Evolutionary conservation across 768 basidiomycete species (phyloP).

Genomic region (Amanita molliuscula): DNA sequence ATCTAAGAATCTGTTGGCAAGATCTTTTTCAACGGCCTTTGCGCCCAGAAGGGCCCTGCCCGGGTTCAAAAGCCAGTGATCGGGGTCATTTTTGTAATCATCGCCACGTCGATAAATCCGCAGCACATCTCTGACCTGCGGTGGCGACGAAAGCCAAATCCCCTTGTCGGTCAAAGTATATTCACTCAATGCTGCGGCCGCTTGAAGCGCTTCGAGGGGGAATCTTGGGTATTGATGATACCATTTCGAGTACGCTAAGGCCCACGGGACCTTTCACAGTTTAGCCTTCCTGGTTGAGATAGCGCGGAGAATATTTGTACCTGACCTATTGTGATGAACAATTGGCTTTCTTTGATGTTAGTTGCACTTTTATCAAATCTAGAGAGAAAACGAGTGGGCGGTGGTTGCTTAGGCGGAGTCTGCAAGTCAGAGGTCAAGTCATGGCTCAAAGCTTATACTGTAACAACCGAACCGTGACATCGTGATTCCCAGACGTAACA

Average conservation of each 20-base stretch:
- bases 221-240: slow-evolving; percentile 50
- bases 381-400: slow-evolving; percentile 39
- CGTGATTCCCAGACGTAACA: slow-evolving; percentile 31
- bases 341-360: slow-evolving; percentile 43
- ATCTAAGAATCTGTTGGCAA: slow-evolving; percentile 27
- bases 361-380: slow-evolving; percentile 51
- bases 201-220: slow-evolving; percentile 36
- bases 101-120: slow-evolving; percentile 29
- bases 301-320: slow-evolving; percentile 13
- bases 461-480: slow-evolving; percentile 29
- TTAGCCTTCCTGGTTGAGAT: neutral
- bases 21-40: slow-evolving; percentile 14
- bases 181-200: slow-evolving; percentile 35
- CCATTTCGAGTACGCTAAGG: slow-evolving; percentile 39
- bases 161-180: slow-evolving; percentile 47
- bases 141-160: slow-evolving; percentile 33
- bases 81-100: slow-evolving; percentile 26
- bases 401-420: slow-evolving; percentile 18
- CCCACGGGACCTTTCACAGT: slow-evolving; percentile 43
- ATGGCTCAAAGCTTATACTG: neutral
- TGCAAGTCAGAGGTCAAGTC: slow-evolving; percentile 8
- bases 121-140: slow-evolving; percentile 20
- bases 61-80: slow-evolving; percentile 30
- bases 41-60: slow-evolving; percentile 31
- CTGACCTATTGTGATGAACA: slow-evolving; percentile 42